Evolutionary conservation across 441 rosid species (phyloP).

Genomic region (Populus trichocarpa): DNA sequence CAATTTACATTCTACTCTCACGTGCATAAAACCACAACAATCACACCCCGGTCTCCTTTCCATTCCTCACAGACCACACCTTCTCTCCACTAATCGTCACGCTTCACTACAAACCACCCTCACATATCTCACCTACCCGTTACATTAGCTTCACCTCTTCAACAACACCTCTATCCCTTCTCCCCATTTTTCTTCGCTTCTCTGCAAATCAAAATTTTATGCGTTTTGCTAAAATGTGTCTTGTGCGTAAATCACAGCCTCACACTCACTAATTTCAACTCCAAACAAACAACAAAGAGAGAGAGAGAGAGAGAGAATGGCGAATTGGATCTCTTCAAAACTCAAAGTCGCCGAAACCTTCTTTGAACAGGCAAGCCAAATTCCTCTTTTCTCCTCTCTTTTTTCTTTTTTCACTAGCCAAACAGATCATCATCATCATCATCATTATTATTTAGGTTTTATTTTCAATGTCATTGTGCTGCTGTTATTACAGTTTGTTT

Average conservation of each 20-base stretch:
- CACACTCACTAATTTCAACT: background rate
- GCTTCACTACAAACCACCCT: background rate
- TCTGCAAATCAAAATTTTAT: slow-evolving; percentile 16
- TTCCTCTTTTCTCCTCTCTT: background rate
- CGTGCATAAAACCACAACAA: background rate
- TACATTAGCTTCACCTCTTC: slow-evolving; percentile 3
- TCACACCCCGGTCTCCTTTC: background rate
- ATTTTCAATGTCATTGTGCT: background rate
- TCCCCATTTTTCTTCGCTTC: slow-evolving; percentile 1
- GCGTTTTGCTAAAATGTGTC: slow-evolving; percentile 18
- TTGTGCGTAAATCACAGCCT: background rate
- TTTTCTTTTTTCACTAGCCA: background rate
- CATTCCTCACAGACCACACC: background rate
- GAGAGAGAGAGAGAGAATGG: slow-evolving; percentile 34
- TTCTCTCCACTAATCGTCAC: background rate
- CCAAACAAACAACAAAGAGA: background rate
- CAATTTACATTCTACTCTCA: background rate
- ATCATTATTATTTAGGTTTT: background rate
- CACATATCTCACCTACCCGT: background rate
- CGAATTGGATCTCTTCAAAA: slow-evolving; percentile 93
- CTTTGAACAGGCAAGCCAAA: slow-evolving; percentile 65
- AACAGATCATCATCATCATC: background rate
- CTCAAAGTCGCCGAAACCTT: slow-evolving; percentile 94
- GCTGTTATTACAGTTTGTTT: background rate
- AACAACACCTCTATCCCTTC: slow-evolving; percentile 1